phyloP scores from a whole-genome alignment of 306 rosid genomes.

The Sicyos baderoa region DNA sequence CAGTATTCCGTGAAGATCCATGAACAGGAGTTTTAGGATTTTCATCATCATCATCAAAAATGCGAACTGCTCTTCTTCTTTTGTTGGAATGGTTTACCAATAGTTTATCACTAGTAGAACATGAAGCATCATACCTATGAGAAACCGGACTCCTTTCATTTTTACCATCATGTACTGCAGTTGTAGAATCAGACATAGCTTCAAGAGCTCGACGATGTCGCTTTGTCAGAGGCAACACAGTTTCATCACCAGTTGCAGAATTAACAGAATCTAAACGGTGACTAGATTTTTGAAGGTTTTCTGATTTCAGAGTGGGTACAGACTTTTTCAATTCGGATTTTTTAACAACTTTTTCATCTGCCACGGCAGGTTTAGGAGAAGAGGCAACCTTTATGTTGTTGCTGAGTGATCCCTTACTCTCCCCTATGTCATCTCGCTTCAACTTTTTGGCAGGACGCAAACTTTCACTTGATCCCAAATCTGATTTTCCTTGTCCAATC shows the following conservation, averaged over 20 bases:
- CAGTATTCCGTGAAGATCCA: slow-evolving; percentile 51
- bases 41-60: slow-evolving; percentile 45
- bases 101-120: slow-evolving; percentile 28
- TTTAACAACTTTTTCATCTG: slow-evolving; percentile 40
- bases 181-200: slow-evolving; percentile 45
- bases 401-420: slow-evolving; percentile 32
- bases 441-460: slow-evolving; percentile 50
- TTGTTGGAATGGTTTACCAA: slow-evolving; percentile 33
- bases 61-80: slow-evolving; percentile 78
- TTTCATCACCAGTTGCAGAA: slow-evolving; percentile 43
- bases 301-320: slow-evolving; percentile 42
- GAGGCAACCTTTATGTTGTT: slow-evolving; percentile 39
- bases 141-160: slow-evolving; percentile 29
- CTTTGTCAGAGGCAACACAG: slow-evolving; percentile 40
- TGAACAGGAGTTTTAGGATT: slow-evolving; percentile 82
- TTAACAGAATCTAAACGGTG: slow-evolving; percentile 34
- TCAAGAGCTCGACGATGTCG: slow-evolving; percentile 40
- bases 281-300: slow-evolving; percentile 34
- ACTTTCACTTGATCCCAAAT: slow-evolving; percentile 38
- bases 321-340: slow-evolving; percentile 42
- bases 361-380: slow-evolving; percentile 34
- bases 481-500: slow-evolving; percentile 37
- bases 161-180: slow-evolving; percentile 39
- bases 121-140: slow-evolving; percentile 31
- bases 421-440: slow-evolving; percentile 37